Conservation (phyloP, 2,329 filamentous ascomycete genomes). For the Ciborinia camelliae region DNA sequence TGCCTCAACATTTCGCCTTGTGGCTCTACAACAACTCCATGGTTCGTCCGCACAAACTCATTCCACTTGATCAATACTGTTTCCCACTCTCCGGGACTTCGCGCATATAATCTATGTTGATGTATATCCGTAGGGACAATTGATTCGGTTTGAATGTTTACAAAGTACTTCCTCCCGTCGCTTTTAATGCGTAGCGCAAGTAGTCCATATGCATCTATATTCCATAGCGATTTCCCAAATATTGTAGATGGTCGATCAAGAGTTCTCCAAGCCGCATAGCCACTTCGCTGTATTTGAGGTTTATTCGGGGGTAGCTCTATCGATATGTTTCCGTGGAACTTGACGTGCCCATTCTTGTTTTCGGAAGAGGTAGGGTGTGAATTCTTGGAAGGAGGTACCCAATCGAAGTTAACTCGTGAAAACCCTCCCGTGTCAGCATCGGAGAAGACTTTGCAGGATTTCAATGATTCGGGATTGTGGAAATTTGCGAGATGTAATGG, state of each 20-base stretch:
- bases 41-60: conserved; percentile 92
- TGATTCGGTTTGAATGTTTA: conserved; percentile 93
- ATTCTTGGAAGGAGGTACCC: conserved; percentile 29
- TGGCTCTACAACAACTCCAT: conserved; percentile 87
- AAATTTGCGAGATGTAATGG: conserved; percentile 66
- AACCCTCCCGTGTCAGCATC: conserved; percentile 84
- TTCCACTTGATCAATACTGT: conserved; percentile 87
- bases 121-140: conserved; percentile 94
- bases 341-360: conserved; percentile 55
- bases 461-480: conserved; percentile 46
- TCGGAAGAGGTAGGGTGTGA: conserved; percentile 30
- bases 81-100: conserved; percentile 84
- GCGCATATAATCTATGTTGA: conserved; percentile 83
- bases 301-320: conserved; percentile 73
- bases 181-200: conserved; percentile 85
- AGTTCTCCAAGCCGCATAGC: conserved; percentile 90
- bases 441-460: conserved; percentile 72
- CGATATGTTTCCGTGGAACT: conserved; percentile 86
- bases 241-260: conserved; percentile 70
- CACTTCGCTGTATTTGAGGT: conserved; percentile 72
- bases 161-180: conserved; percentile 86
- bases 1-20: conserved; percentile 86
- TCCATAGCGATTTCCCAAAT: conserved; percentile 84
- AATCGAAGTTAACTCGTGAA: conserved; percentile 69
- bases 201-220: conserved; percentile 85